These are phyloP conservation scores for Pyrus hybrid DNA, from an alignment of 331 rosid species.

Conservation along the genomic window DNA sequence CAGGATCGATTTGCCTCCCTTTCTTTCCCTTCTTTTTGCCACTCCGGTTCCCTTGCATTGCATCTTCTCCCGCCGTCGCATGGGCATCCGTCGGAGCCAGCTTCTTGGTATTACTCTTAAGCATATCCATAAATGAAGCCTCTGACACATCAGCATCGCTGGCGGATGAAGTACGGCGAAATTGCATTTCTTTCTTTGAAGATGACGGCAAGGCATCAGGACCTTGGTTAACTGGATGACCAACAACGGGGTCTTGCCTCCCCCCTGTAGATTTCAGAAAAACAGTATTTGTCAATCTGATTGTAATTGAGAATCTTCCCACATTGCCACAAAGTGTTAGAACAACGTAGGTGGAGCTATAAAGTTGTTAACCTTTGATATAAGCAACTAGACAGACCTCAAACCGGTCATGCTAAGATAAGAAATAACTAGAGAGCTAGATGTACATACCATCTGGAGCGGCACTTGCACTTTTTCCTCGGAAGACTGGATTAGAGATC, in stretches of 20 bases:
- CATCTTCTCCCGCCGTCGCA: conserved; percentile 17
- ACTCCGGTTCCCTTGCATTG: conserved; percentile 35
- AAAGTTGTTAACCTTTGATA: background rate
- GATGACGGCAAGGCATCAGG: conserved; percentile 13
- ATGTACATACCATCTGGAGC: conserved; percentile 29
- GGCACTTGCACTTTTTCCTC: conserved; percentile 22
- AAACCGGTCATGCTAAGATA: background rate
- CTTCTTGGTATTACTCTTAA: conserved; percentile 38
- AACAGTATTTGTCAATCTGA: background rate
- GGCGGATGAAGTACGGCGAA: conserved; percentile 25
- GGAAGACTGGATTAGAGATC: conserved; percentile 23
- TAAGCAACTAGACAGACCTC: background rate
- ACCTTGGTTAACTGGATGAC: conserved; percentile 18
- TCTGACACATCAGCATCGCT: conserved; percentile 37
- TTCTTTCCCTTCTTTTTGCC: conserved; percentile 58
- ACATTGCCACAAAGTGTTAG: background rate
- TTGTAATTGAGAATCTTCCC: background rate
- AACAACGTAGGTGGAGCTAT: background rate
- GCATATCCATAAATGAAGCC: conserved; percentile 51
- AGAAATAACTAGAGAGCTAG: background rate
- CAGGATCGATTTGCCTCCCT: conserved; percentile 53
- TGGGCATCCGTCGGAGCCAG: conserved; percentile 25
- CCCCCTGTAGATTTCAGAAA: conserved; percentile 19
- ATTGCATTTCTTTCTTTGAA: conserved; percentile 29
- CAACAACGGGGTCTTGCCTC: conserved; percentile 24